Conservation (phyloP, 768 basidiomycete species). For the Tricholomella constricta region DNA sequence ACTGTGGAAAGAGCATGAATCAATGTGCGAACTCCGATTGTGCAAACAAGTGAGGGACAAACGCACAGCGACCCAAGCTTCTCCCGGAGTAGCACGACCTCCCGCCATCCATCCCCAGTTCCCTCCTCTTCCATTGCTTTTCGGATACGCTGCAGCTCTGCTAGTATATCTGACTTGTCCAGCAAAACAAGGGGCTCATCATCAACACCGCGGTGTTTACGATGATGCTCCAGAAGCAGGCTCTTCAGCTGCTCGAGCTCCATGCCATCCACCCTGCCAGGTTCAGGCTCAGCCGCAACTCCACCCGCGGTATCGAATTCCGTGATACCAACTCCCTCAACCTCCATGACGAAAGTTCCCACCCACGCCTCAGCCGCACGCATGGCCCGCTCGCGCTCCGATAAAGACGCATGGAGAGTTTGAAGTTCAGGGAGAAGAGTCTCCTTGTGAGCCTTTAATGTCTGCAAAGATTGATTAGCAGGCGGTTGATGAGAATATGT, state of each 20-base stretch:
- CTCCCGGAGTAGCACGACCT: conserved; percentile 1
- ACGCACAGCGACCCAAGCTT: conserved; percentile 4
- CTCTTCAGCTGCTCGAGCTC: conserved; percentile 16
- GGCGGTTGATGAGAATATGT: background rate
- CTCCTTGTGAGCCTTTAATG: conserved; percentile 15
- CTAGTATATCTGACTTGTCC: conserved; percentile 22
- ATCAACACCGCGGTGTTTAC: background rate
- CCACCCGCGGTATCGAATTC: background rate
- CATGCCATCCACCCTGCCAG: background rate
- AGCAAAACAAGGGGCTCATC: conserved; percentile 23
- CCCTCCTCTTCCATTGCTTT: background rate
- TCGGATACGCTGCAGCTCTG: conserved; percentile 17
- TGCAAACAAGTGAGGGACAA: background rate
- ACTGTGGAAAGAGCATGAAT: background rate
- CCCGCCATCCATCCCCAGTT: background rate
- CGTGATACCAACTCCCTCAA: conserved; percentile 25
- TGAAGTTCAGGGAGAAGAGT: conserved; percentile 25
- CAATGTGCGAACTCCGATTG: background rate
- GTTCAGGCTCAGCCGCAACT: conserved; percentile 2
- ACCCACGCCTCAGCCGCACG: conserved; percentile 33
- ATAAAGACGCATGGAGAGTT: conserved; percentile 22
- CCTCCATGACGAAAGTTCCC: conserved; percentile 35
- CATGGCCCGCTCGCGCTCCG: conserved; percentile 14
- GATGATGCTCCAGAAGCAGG: background rate
- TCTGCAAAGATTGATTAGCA: background rate